A percentile compares a stretch with the other conserved stretches of the same genome.
phyloP scores from a whole-genome alignment of 345 rosid genomes.

The Jatropha curcas region DNA sequence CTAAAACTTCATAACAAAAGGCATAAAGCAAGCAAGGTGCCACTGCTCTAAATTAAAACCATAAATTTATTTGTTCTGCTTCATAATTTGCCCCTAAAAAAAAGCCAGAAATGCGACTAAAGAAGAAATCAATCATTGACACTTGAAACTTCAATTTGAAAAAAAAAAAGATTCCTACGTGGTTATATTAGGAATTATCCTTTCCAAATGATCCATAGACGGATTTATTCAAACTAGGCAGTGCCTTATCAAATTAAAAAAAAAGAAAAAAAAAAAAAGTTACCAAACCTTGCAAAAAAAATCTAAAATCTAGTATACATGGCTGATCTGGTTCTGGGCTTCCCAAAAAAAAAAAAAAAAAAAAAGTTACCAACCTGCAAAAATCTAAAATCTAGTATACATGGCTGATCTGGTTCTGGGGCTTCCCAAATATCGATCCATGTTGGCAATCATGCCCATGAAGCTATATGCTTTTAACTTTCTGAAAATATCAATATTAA shows the following conservation, averaged over 20 bases:
- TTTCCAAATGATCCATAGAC: neutral
- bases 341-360: too few species aligned
- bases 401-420: neutral
- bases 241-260: neutral
- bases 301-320: neutral
- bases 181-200: neutral
- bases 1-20: neutral
- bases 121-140: neutral
- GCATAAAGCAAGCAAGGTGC: neutral
- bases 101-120: neutral
- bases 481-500: neutral
- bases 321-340: neutral
- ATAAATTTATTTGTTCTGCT: neutral
- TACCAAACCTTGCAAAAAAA: constrained; percentile 4
- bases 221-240: neutral
- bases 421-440: neutral
- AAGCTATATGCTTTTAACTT: neutral
- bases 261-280: too few species aligned
- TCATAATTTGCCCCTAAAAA: neutral
- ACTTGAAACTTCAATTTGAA: neutral
- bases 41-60: neutral
- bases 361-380: neutral
- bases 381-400: neutral
- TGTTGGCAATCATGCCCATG: neutral
- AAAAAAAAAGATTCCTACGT: neutral